Conservation (phyloP, 2,329 filamentous ascomycete species). For the Paradendryphiella salina region DNA sequence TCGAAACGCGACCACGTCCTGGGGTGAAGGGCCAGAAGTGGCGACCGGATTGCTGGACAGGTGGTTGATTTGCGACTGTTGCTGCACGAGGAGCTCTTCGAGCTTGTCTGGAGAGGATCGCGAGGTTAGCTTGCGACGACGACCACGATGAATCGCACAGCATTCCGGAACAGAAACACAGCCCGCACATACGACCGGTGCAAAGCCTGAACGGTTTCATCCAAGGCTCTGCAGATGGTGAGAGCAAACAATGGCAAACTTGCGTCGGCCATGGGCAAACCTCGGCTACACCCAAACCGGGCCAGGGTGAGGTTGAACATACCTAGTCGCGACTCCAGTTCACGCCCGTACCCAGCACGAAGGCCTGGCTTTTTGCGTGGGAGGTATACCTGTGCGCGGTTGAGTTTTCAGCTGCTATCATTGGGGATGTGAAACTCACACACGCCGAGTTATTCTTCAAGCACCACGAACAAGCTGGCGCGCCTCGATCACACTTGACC, state of each 20-base stretch:
- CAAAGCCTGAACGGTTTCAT: too few species aligned
- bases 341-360: constrained; percentile 62
- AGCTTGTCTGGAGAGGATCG: constrained; percentile 48
- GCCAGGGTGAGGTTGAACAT: constrained; percentile 33
- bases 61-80: constrained; percentile 53
- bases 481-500: constrained; percentile 69
- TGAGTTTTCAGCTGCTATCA: constrained; percentile 1
- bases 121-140: constrained; percentile 8
- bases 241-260: background rate
- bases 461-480: constrained; percentile 76
- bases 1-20: constrained; percentile 41
- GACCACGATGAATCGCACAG: too few species aligned
- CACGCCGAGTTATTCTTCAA: constrained; percentile 67
- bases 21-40: constrained; percentile 34
- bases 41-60: constrained; percentile 40
- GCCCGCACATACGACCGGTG: too few species aligned
- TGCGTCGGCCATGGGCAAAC: background rate
- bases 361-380: constrained; percentile 71
- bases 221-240: too few species aligned
- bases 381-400: constrained; percentile 57
- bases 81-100: constrained; percentile 50
- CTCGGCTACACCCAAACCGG: constrained; percentile 11
- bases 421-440: constrained; percentile 36
- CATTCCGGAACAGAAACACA: too few species aligned
- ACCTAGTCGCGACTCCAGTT: constrained; percentile 63